phyloP scores from a whole-genome alignment of 2,329 filamentous ascomycete genomes.

The Colletotrichum lindemuthianum region DNA sequence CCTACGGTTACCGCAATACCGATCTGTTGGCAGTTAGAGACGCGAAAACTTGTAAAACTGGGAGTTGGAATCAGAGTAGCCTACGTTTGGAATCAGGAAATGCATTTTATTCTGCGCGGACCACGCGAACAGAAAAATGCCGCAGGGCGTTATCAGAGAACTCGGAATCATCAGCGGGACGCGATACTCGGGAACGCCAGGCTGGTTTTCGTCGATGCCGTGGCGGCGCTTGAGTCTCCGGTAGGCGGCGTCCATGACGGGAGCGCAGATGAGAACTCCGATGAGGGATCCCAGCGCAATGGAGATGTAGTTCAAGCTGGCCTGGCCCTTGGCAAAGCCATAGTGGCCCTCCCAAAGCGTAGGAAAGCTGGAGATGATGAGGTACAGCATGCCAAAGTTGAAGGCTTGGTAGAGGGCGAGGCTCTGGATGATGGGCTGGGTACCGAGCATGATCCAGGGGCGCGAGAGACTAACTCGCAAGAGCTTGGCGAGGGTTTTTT shows the following conservation, averaged over 20 bases:
- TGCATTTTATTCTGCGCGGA: conserved; percentile 52
- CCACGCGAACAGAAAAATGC: conserved; percentile 57
- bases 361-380: conserved; percentile 71
- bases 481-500: conserved; percentile 41
- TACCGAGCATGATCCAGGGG: conserved; percentile 65
- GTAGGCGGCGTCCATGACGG: conserved; percentile 53
- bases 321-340: conserved; percentile 63
- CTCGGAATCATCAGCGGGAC: conserved; percentile 50
- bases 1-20: conserved; percentile 11
- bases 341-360: conserved; percentile 66
- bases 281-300: conserved; percentile 70
- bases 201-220: conserved; percentile 35
- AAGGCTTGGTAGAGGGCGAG: conserved; percentile 66
- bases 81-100: conserved; percentile 59
- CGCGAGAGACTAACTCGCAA: conserved; percentile 56
- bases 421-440: conserved; percentile 69
- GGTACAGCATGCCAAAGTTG: conserved; percentile 71
- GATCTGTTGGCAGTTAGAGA: background rate
- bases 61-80: background rate
- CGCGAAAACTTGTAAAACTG: no score
- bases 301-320: conserved; percentile 72
- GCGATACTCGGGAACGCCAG: conserved; percentile 67
- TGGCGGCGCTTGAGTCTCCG: conserved; percentile 42
- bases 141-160: conserved; percentile 52
- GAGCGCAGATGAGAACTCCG: conserved; percentile 59